Evolutionary conservation across 108 stramenopile species (phyloP), one percentile per base, ranked within the genome.

Genomic region (Nitzschia sp.): DNA sequence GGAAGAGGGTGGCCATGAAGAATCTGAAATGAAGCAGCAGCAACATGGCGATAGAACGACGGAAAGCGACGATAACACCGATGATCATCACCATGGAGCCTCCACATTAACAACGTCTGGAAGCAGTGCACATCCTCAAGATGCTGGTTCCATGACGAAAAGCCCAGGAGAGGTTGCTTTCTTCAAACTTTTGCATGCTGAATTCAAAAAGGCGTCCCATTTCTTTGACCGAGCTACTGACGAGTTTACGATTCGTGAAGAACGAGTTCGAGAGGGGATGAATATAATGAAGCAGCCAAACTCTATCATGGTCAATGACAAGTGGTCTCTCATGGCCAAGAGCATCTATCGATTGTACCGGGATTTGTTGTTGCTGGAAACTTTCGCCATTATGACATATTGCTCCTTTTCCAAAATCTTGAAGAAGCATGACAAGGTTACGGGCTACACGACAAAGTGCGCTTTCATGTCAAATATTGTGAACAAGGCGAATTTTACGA

Each of bases 341-440:
- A 89, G 89, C 54, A 83, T 89, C 38, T 93, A 96, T 64, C 57
- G 89, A 30, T 66, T 94, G 29, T 97, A 99, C 76, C 96, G 92
- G 67, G 96, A 98, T 73, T 77, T 99, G 34, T 79, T 99, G 34
- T 77, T 98, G 48, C 87, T 99, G 34, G 98, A 99, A 70, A 98
- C 96, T 31, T 99, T 85, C 68, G 97, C 98, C 25, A 97, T 99
- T 64, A 98, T 99, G 96, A 99, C 96, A 23, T 99, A 97, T 74
- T 97, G 95, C 72, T 87, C 89, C 48, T 97, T 97, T 82, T 92
- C 73, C 78, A 99, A 99, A 82, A 97, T 98, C 54, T 80, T 99
- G 53, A 99, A 99, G 85, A 99, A 99, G 81, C 98, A 99, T 78
- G 98, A 99, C 86, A 99, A 98, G 72, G 77, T 87, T 34, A 97